phyloP scores from a whole-genome alignment of 331 rosid species.

The Dryas integrifolia region DNA sequence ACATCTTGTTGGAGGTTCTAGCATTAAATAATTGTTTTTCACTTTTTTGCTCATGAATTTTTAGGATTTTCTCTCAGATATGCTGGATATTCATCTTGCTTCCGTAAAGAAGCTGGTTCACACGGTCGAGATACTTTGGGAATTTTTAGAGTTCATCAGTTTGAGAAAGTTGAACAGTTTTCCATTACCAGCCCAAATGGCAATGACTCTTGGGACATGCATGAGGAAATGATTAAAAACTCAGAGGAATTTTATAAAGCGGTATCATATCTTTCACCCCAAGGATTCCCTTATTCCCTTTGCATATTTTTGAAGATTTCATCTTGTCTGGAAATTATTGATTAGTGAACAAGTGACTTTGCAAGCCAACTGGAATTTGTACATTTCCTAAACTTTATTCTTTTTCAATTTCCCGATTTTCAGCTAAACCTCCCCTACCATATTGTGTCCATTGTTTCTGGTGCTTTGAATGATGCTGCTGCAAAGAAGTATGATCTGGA shows the following conservation, averaged over 20 bases:
- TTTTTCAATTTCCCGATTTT: constrained; percentile 13
- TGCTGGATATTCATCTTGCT: constrained; percentile 94
- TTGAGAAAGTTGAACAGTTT: constrained; percentile 94
- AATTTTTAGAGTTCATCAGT: constrained; percentile 93
- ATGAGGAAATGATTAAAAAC: constrained; percentile 86
- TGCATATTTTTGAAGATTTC: neutral
- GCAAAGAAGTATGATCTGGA: constrained; percentile 95
- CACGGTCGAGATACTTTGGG: constrained; percentile 97
- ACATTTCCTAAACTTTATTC: neutral
- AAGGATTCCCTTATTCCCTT: neutral
- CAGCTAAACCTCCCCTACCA: constrained; percentile 86
- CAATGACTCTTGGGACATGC: constrained; percentile 91
- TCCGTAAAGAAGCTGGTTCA: constrained; percentile 96
- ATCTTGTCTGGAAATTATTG: neutral
- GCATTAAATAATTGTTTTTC: neutral
- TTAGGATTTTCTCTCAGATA: constrained; percentile 45
- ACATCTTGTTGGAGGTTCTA: constrained; percentile 6
- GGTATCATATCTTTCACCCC: constrained; percentile 35
- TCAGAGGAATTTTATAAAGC: constrained; percentile 76
- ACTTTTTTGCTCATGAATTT: constrained; percentile 1
- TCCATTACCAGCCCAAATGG: constrained; percentile 75
- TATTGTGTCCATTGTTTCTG: constrained; percentile 85
- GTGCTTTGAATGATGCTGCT: constrained; percentile 98
- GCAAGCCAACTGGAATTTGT: neutral
- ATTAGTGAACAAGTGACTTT: neutral